A percentile compares a stretch with the other conserved stretches of the same genome.
Conservation (phyloP, 257 asterid genomes). For the Marsdenia floribunda region DNA sequence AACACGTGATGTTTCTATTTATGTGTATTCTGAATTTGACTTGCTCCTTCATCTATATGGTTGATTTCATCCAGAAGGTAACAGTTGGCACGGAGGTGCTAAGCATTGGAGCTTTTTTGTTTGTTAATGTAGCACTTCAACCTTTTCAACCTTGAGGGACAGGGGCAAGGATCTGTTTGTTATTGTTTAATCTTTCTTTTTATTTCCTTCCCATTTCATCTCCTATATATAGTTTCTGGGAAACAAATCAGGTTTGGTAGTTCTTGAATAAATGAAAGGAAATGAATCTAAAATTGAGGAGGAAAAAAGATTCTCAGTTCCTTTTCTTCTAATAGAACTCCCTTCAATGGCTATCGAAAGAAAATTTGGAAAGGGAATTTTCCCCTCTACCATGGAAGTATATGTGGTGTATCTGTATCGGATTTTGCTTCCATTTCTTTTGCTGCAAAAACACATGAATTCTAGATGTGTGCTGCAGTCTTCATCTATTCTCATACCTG, state of each 20-base stretch:
- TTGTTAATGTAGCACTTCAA: background rate
- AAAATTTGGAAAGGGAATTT: background rate
- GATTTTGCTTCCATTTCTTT: background rate
- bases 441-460: background rate
- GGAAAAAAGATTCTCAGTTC: background rate
- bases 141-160: background rate
- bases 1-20: background rate
- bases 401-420: background rate
- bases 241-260: background rate
- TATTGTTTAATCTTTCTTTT: background rate
- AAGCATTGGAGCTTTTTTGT: background rate
- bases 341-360: background rate
- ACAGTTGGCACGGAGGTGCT: background rate
- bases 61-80: background rate
- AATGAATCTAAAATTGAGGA: background rate
- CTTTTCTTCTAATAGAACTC: background rate
- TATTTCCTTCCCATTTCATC: background rate
- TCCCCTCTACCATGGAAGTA: background rate
- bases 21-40: background rate
- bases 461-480: background rate
- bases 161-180: background rate
- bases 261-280: background rate
- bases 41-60: background rate
- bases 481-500: conserved; percentile 23
- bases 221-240: background rate